phyloP scores from a whole-genome alignment of 2,329 filamentous ascomycete species.

The Trichoderma lentiforme region DNA sequence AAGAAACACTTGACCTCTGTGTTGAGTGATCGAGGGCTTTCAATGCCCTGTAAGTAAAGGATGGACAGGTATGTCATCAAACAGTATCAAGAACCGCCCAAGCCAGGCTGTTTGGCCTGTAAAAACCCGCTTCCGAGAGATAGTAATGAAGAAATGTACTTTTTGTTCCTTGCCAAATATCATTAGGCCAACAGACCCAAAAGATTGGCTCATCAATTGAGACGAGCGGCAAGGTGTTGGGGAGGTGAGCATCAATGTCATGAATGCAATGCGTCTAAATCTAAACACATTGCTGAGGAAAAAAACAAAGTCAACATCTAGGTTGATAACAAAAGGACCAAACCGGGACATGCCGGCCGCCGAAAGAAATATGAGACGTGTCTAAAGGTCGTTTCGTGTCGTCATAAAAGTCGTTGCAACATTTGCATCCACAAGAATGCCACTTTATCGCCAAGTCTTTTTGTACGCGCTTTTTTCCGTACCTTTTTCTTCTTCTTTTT shows the following conservation, averaged over 20 bases:
- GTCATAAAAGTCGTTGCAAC: slow-evolving; percentile 27
- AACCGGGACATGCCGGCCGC: not conserved
- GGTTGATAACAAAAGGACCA: not conserved
- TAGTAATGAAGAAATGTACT: not conserved
- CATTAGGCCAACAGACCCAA: not conserved
- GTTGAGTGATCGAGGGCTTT: not conserved
- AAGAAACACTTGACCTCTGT: not conserved
- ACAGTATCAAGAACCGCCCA: not conserved
- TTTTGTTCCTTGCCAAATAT: not conserved
- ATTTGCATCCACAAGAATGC: slow-evolving; percentile 15
- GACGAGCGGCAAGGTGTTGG: not conserved
- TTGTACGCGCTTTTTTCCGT: slow-evolving; percentile 11
- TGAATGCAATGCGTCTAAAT: slow-evolving; percentile 1
- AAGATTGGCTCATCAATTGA: not conserved
- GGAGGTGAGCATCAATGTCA: not conserved
- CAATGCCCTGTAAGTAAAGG: not conserved
- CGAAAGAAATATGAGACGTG: slow-evolving; percentile 6
- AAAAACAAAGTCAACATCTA: slow-evolving; percentile 2
- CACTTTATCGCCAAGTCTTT: slow-evolving; percentile 1
- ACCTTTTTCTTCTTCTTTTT: slow-evolving; percentile 13
- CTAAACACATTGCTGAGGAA: not conserved
- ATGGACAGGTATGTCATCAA: not conserved
- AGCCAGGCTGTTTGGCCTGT: not conserved
- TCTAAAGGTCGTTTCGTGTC: slow-evolving; percentile 25
- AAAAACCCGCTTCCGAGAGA: not conserved